phyloP scores from a whole-genome alignment of 768 basidiomycete genomes.

The Mycena kentingensis region DNA sequence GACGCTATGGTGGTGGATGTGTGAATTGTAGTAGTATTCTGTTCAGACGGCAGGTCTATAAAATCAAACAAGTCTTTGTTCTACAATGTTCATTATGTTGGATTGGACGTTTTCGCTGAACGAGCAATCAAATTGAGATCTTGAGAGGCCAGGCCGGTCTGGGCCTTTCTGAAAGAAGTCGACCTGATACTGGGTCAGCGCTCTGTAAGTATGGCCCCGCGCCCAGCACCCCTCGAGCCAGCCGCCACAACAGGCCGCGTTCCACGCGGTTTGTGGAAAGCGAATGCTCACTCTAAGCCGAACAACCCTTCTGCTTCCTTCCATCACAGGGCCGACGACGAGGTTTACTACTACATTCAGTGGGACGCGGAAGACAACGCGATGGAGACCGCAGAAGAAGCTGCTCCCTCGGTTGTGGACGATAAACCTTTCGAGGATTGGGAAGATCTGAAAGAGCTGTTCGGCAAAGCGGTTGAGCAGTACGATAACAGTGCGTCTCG shows the following conservation, averaged over 20 bases:
- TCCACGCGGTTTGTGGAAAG: neutral
- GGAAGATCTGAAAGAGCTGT: constrained; percentile 68
- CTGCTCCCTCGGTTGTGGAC: constrained; percentile 5
- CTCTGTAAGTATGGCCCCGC: too few species aligned
- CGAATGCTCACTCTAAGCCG: neutral
- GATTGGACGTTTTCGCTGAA: too few species aligned
- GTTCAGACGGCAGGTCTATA: too few species aligned
- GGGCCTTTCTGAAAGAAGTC: too few species aligned
- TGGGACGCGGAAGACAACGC: constrained; percentile 1
- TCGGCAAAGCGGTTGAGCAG: constrained; percentile 54
- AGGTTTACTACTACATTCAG: constrained; percentile 12
- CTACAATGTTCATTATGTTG: too few species aligned
- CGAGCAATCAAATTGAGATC: constrained; percentile 3
- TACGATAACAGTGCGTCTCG: constrained; percentile 59
- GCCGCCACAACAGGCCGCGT: neutral
- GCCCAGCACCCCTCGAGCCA: too few species aligned
- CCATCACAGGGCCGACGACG: constrained; percentile 12
- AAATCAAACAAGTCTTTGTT: too few species aligned
- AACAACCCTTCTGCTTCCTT: too few species aligned
- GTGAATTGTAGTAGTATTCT: too few species aligned
- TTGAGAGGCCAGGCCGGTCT: constrained; percentile 25
- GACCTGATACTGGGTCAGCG: too few species aligned
- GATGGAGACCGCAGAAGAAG: constrained; percentile 10
- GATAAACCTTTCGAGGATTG: constrained; percentile 49
- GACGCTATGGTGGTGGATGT: too few species aligned